These are phyloP conservation scores for Sordariomycetes sp. DNA, from an alignment of 2,329 filamentous ascomycete species.

Conservation along the genomic window DNA sequence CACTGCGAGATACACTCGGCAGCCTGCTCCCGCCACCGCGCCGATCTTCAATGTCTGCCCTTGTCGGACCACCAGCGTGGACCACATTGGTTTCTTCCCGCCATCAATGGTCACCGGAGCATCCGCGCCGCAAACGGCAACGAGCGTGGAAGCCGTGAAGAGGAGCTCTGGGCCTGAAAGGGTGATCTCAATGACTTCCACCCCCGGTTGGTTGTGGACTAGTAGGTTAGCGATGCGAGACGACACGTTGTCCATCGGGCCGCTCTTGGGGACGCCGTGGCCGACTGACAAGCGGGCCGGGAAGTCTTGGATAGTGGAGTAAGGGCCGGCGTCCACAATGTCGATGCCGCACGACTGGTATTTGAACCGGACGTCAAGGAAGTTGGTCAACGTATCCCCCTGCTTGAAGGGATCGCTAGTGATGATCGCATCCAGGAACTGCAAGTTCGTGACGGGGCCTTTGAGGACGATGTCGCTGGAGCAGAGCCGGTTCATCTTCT, in stretches of 20 bases:
- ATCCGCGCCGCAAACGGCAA: conserved; percentile 44
- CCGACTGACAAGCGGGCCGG: conserved; percentile 45
- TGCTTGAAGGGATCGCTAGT: conserved; percentile 27
- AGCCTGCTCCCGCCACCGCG: conserved; percentile 37
- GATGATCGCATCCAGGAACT: conserved; percentile 42
- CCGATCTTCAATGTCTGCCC: conserved; percentile 29
- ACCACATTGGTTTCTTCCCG: conserved; percentile 31
- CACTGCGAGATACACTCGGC: conserved; percentile 42
- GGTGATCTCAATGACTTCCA: conserved; percentile 49
- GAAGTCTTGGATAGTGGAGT: conserved; percentile 48
- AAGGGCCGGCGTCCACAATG: conserved; percentile 42
- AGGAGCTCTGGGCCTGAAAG: conserved; percentile 46
- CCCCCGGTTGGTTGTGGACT: conserved; percentile 40
- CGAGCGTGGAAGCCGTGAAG: conserved; percentile 41
- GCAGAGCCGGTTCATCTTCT: conserved; percentile 11
- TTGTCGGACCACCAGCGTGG: conserved; percentile 38
- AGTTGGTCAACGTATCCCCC: conserved; percentile 46
- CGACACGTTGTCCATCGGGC: conserved; percentile 50
- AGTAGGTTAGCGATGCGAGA: conserved; percentile 48
- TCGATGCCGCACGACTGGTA: conserved; percentile 26
- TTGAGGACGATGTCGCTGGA: conserved; percentile 19
- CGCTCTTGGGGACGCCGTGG: conserved; percentile 46
- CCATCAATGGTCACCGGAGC: conserved; percentile 35
- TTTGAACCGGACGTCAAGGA: conserved; percentile 27
- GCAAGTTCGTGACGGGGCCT: conserved; percentile 42